These are phyloP conservation scores for Xylaria venustula DNA, from an alignment of 495 filamentous ascomycete genomes.

Conservation along the genomic window DNA sequence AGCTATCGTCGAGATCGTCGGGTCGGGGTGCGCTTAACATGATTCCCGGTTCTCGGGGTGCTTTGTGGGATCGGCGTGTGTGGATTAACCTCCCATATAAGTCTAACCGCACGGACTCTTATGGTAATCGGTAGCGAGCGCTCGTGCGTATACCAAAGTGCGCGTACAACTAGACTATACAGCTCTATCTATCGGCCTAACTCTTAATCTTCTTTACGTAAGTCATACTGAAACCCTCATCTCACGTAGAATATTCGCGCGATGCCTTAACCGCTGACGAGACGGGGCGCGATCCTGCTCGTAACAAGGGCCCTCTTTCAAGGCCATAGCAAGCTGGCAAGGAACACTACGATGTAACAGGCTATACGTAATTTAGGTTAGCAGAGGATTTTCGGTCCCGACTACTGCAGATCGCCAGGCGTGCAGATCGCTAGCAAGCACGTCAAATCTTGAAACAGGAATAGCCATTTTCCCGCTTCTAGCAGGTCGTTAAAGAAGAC, in stretches of 20 bases:
- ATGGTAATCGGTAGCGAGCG: background rate
- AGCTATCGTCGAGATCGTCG: background rate
- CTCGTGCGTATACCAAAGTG: no score
- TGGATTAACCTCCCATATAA: background rate
- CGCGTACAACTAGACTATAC: no score
- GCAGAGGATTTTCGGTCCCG: conserved; percentile 4
- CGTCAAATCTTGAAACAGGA: background rate
- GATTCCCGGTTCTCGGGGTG: background rate
- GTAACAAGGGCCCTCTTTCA: background rate
- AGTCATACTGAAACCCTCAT: no score
- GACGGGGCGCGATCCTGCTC: no score
- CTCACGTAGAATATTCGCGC: no score
- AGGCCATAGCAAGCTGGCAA: background rate
- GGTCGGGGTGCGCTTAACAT: background rate
- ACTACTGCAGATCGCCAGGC: background rate
- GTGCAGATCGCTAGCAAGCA: background rate
- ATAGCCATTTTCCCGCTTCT: background rate
- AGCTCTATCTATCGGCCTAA: no score
- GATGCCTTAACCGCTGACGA: no score
- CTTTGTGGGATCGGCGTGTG: background rate
- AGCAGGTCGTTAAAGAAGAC: background rate
- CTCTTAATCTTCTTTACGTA: no score
- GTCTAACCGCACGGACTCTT: background rate
- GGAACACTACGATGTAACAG: background rate
- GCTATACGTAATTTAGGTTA: no score